These are phyloP conservation scores for Populus davidiana DNA, from an alignment of 345 rosid species.

Conservation along the genomic window DNA sequence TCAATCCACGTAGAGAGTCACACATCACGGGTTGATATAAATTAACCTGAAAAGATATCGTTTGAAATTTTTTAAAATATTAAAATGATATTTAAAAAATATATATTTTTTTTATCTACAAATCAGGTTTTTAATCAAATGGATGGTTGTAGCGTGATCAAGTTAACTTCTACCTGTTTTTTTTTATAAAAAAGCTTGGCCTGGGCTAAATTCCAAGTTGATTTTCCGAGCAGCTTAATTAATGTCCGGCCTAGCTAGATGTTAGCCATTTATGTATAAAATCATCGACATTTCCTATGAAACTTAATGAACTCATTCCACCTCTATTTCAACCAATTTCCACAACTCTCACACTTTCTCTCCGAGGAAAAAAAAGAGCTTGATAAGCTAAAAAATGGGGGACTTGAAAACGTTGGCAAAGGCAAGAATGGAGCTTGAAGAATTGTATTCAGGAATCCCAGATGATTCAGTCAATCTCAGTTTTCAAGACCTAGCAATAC, in stretches of 20 bases:
- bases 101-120: no score
- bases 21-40: no score
- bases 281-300: not conserved
- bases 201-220: no score
- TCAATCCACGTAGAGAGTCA: no score
- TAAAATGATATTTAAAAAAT: no score
- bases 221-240: no score
- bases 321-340: not conserved
- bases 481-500: constrained; percentile 48
- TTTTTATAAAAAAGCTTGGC: no score
- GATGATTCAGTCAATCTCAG: constrained; percentile 72
- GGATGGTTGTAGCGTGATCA: no score
- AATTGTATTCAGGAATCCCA: constrained; percentile 53
- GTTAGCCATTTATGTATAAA: not conserved
- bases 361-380: not conserved
- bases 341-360: not conserved
- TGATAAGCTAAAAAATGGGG: constrained; percentile 29
- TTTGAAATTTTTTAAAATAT: no score
- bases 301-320: not conserved
- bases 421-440: constrained; percentile 60
- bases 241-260: not conserved
- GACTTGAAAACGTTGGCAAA: constrained; percentile 35
- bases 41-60: no score
- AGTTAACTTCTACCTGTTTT: no score
- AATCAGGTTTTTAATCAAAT: no score